Evolutionary conservation across 2,329 filamentous ascomycete species (phyloP), one percentile per base, ranked within the genome.

Genomic region (Podosphaera xanthii): DNA sequence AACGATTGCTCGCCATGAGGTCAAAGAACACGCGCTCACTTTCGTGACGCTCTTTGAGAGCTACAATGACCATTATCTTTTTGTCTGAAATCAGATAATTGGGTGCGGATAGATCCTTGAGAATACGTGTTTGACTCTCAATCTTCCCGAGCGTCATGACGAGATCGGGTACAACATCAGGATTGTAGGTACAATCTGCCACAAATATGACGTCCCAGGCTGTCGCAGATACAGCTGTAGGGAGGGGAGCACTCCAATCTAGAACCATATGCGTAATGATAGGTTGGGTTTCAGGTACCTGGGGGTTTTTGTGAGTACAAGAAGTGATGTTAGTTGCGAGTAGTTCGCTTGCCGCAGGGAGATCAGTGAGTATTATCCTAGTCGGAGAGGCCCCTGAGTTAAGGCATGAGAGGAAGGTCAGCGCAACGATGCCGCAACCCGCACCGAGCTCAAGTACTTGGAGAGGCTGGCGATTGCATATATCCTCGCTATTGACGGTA

Each of bases 141-240:
- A 22, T 22, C 22, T 22, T 22, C 22, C 22, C 22, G 8, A 87
- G 70, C 1, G 80, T 82, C 35, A 71, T 70, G 6, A 86, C 81
- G 44, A 87, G 71, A 33, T 79, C 75, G 2, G 80, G 79, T 58
- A 83, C 76, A 61, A 79, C 83, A 64, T 84, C 82, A 14, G 77
- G 73, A 67, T 87, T 87, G 70, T 87, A 87, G 1, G 83, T 87
- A 69, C 84, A 87, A 67, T 87, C 84, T 1, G 82, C 81, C 0
- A 85, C 77, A 3, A 86, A 67, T 31, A 86, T 74, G 40, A 87
- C 65, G 67, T 84, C 78, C 64, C 79, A 74, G 9, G 65, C 65
- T 44, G 65, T 65, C 33, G 65, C 63, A 31, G 64, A 65, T 9
- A 74, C 54, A n/a, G 54, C 42, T 0, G 57, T 0, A 7, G 66